A percentile compares a stretch with the other conserved stretches of the same genome.
These are phyloP conservation scores for Monosporozyma siamensis DNA, from an alignment of 805 yeast species.

Conservation along the genomic window DNA sequence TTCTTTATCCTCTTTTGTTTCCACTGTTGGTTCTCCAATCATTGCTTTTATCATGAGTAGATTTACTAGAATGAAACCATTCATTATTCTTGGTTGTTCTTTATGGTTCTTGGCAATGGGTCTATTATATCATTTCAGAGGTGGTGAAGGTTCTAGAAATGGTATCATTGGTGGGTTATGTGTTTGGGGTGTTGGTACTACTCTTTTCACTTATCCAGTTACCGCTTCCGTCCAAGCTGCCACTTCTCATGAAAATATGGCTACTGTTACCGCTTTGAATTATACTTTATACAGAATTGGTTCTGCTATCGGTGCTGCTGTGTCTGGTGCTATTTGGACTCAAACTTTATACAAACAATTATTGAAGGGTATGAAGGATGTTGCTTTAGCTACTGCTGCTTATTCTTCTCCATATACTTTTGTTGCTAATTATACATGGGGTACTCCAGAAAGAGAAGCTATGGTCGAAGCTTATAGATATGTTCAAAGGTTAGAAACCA, in stretches of 20 bases:
- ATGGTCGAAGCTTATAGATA: slow-evolving; percentile 50
- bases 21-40: slow-evolving; percentile 50
- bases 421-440: slow-evolving; percentile 45
- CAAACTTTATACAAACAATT: slow-evolving; percentile 43
- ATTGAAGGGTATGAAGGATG: slow-evolving; percentile 29
- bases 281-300: slow-evolving; percentile 54
- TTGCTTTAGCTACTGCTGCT: slow-evolving; percentile 36
- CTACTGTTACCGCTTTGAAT: slow-evolving; percentile 50
- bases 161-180: slow-evolving; percentile 61
- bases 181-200: slow-evolving; percentile 64
- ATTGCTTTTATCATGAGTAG: slow-evolving; percentile 44
- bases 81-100: slow-evolving; percentile 48
- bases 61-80: slow-evolving; percentile 46
- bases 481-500: slow-evolving; percentile 49
- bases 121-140: slow-evolving; percentile 44
- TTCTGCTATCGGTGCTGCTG: slow-evolving; percentile 50
- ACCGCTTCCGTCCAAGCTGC: slow-evolving; percentile 55
- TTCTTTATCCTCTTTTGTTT: slow-evolving; percentile 53
- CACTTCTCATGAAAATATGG: slow-evolving; percentile 53
- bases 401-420: slow-evolving; percentile 48
- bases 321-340: slow-evolving; percentile 69
- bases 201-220: slow-evolving; percentile 57
- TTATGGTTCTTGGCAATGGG: slow-evolving; percentile 59
- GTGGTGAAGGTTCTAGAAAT: slow-evolving; percentile 39
- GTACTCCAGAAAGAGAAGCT: slow-evolving; percentile 49